These are phyloP conservation scores for Xerocomus minutiporus DNA, from an alignment of 1,284 basidiomycete species.

Conservation along the genomic window DNA sequence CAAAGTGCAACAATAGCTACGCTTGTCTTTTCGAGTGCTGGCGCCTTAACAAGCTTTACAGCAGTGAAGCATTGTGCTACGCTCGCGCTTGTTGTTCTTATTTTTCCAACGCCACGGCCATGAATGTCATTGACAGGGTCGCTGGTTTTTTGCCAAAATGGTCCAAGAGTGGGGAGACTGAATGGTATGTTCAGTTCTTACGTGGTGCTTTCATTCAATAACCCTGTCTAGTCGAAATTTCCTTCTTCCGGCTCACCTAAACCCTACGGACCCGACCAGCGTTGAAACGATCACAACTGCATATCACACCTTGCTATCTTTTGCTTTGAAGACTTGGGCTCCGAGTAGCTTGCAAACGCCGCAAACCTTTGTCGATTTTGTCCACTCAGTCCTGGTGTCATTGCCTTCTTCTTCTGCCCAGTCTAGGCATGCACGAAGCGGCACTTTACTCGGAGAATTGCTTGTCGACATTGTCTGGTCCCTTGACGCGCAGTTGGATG, in stretches of 20 bases:
- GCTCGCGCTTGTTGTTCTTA: slow-evolving; percentile 16
- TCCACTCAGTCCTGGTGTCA: slow-evolving; percentile 53
- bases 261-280: slow-evolving; percentile 47
- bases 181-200: slow-evolving; percentile 47
- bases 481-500: slow-evolving; percentile 70
- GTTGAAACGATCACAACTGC: slow-evolving; percentile 55
- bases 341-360: slow-evolving; percentile 43
- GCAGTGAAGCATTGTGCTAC: slow-evolving; percentile 11
- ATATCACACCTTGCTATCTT: slow-evolving; percentile 61
- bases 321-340: slow-evolving; percentile 55
- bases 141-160: slow-evolving; percentile 47
- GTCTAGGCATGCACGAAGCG: slow-evolving; percentile 36
- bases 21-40: slow-evolving; percentile 19
- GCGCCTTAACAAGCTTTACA: slow-evolving; percentile 13
- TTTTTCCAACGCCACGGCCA: slow-evolving; percentile 25
- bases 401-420: slow-evolving; percentile 60
- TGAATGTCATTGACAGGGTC: slow-evolving; percentile 52
- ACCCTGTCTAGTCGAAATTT: slow-evolving; percentile 48
- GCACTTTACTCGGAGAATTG: slow-evolving; percentile 54
- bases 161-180: slow-evolving; percentile 52
- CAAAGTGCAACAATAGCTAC: slow-evolving; percentile 27
- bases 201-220: slow-evolving; percentile 14
- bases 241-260: slow-evolving; percentile 52
- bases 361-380: slow-evolving; percentile 53
- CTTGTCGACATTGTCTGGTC: slow-evolving; percentile 78